These are phyloP conservation scores for Ceriops decandra DNA, from an alignment of 345 rosid genomes.

Conservation along the genomic window DNA sequence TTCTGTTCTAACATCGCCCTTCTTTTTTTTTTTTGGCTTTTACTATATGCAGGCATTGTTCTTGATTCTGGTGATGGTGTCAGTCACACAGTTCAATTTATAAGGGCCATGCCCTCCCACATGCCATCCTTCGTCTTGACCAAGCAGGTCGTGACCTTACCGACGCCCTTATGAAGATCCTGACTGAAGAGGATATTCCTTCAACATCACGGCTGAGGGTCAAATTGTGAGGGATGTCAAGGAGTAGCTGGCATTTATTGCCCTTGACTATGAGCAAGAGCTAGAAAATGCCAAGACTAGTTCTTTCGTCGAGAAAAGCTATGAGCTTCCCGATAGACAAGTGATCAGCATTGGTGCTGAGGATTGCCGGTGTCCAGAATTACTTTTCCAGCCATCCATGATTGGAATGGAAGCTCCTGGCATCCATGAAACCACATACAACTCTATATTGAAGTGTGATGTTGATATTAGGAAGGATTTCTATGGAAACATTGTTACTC, in stretches of 20 bases:
- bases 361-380: constrained; percentile 71
- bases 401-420: constrained; percentile 68
- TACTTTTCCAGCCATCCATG: constrained; percentile 67
- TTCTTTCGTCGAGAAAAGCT: constrained; percentile 60
- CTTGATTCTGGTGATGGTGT: no score
- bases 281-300: constrained; percentile 58
- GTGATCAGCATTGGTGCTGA: constrained; percentile 64
- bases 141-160: no score
- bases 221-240: no score
- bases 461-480: constrained; percentile 63
- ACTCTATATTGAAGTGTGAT: constrained; percentile 57
- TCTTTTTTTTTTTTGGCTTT: no score
- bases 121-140: no score
- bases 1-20: no score
- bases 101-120: no score
- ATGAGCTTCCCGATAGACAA: constrained; percentile 67
- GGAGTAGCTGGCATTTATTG: no score
- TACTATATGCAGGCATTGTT: constrained; percentile 25
- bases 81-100: no score
- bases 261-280: constrained; percentile 31
- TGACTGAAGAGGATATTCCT: no score
- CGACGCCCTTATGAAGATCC: no score
- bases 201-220: no score
- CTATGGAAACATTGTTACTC: constrained; percentile 58
- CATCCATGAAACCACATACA: constrained; percentile 64